Conservation (phyloP, 2,329 filamentous ascomycete species). For the Zopfia rhizophila region DNA sequence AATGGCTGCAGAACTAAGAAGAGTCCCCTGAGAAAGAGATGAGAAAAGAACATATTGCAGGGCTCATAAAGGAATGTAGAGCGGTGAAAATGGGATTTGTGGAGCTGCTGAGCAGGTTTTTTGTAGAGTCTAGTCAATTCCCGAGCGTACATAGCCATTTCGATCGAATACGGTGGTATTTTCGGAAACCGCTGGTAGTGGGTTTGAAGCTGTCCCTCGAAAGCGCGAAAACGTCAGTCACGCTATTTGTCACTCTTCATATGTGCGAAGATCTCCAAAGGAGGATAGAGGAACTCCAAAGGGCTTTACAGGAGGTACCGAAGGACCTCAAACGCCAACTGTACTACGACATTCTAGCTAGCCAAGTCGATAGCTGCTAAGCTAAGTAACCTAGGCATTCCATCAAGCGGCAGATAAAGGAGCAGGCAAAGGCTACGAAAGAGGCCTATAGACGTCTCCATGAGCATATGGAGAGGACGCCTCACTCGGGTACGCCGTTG, state of each 20-base stretch:
- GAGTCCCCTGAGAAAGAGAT: background rate
- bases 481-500: background rate
- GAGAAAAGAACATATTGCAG: slow-evolving; percentile 8
- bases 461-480: background rate
- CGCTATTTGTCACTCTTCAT: slow-evolving; percentile 11
- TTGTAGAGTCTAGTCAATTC: background rate
- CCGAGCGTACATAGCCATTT: background rate
- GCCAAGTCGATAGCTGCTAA: too few relatives aligned
- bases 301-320: too few relatives aligned
- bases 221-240: slow-evolving; percentile 11
- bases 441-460: background rate
- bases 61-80: slow-evolving; percentile 10
- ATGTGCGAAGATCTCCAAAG: slow-evolving; percentile 2
- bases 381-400: background rate
- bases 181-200: slow-evolving; percentile 4
- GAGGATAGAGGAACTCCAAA: background rate
- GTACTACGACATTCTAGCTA: too few relatives aligned
- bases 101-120: slow-evolving; percentile 8
- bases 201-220: slow-evolving; percentile 13
- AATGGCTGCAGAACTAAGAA: background rate
- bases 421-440: slow-evolving; percentile 5
- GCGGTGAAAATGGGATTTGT: slow-evolving; percentile 7
- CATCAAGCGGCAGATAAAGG: slow-evolving; percentile 1
- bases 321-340: too few relatives aligned
- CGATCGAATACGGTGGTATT: slow-evolving; percentile 12